These are phyloP conservation scores for Grosmannia huntii DNA, from an alignment of 2,329 filamentous ascomycete genomes.

Conservation along the genomic window DNA sequence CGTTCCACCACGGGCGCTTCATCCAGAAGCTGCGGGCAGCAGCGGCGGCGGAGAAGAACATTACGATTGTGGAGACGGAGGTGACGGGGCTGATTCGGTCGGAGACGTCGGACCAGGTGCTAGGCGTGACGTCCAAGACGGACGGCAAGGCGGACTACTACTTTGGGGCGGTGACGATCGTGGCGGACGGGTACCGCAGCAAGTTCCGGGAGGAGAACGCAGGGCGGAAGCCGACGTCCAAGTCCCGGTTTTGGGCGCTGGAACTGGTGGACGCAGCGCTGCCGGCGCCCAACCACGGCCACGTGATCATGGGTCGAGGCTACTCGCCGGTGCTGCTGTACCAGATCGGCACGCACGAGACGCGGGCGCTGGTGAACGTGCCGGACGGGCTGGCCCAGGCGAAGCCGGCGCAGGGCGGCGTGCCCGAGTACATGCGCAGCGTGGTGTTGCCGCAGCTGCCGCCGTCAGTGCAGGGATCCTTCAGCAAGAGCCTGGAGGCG, in stretches of 20 bases:
- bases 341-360: constrained; percentile 93
- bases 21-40: constrained; percentile 69
- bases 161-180: constrained; percentile 78
- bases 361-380: constrained; percentile 78
- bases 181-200: constrained; percentile 85
- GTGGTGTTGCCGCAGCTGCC: constrained; percentile 67
- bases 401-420: constrained; percentile 60
- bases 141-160: constrained; percentile 58
- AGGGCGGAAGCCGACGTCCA: constrained; percentile 51
- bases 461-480: constrained; percentile 54
- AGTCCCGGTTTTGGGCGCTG: constrained; percentile 84
- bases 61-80: constrained; percentile 84
- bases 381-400: constrained; percentile 66
- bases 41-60: constrained; percentile 64
- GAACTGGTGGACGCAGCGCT: constrained; percentile 82
- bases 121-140: constrained; percentile 71
- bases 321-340: constrained; percentile 75
- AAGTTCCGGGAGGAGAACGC: constrained; percentile 79
- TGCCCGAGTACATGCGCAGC: constrained; percentile 72
- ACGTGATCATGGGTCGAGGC: constrained; percentile 67
- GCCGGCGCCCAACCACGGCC: constrained; percentile 63
- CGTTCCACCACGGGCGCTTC: constrained; percentile 92
- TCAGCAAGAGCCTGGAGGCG: constrained; percentile 56
- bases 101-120: constrained; percentile 50
- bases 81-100: constrained; percentile 64